Evolutionary conservation across 345 rosid genomes (phyloP).

Genomic region (Salix suchowensis): DNA sequence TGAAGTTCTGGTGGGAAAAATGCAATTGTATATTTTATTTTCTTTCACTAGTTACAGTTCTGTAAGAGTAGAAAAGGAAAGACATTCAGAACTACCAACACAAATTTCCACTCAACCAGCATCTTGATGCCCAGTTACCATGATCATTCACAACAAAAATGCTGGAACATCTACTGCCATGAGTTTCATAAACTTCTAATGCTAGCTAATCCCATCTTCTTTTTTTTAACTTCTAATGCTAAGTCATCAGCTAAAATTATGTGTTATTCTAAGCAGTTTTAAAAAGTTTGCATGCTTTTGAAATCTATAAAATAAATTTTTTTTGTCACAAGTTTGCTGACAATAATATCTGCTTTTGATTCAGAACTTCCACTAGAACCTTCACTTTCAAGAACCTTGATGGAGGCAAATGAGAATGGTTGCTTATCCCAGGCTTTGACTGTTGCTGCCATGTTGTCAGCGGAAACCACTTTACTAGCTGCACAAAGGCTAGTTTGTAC

Average conservation of each 20-base stretch:
- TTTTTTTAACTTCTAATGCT: background rate
- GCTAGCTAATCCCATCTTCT: background rate
- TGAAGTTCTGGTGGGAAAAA: no score
- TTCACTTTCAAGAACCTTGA: conserved; percentile 84
- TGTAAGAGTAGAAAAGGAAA: background rate
- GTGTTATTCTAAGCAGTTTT: background rate
- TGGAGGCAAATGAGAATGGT: conserved; percentile 78
- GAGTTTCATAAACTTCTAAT: background rate
- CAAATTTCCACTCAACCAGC: background rate
- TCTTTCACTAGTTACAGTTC: background rate
- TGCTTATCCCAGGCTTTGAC: conserved; percentile 90
- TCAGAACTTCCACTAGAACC: conserved; percentile 97
- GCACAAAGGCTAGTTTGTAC: conserved; percentile 53
- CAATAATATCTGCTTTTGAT: conserved; percentile 6
- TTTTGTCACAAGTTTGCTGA: no score
- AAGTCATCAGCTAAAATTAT: background rate
- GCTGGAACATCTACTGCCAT: background rate
- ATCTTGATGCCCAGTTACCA: background rate
- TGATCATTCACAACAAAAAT: background rate
- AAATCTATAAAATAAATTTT: no score
- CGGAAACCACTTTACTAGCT: conserved; percentile 81
- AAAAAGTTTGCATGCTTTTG: background rate
- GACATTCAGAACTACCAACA: background rate
- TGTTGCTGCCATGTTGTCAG: conserved; percentile 93
- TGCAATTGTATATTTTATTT: no score